Evolutionary conservation across 805 yeast species (phyloP), one percentile per base, ranked within the genome.

Genomic region (Kluyveromyces wickerhamii): DNA sequence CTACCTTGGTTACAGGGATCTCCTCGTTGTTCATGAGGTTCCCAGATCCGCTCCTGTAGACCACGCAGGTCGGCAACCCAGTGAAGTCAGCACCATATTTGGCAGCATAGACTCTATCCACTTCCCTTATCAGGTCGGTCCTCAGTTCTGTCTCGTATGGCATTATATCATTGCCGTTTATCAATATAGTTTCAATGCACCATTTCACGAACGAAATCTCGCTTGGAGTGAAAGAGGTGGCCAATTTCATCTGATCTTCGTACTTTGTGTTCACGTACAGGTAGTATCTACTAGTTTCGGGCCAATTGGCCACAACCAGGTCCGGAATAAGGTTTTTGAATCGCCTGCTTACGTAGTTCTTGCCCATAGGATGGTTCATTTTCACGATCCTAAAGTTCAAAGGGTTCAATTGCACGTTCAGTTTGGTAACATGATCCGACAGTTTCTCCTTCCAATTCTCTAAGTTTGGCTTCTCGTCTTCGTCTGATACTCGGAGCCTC

Each of bases 201-300:
- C 50, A 51, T 33, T 55, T 52, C 27, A 55, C 41, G 34, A 48
- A 57, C 14, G 44, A 48, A 7, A 55, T 43, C 33, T 57, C 62
- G 14, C 41, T 45, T 6, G 41, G 38, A 7, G 41, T 40, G 38
- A 51, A 50, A 21, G 42, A 32, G 0, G 62, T 54, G 4, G 59
- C 58, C n/a, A 51, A 21, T 37, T 47, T 45, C 3, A 54, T 45
- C 26, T 52, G 56, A 2, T 43, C 48, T 12, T 42, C 46, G 10
- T 51, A 44, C 19, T 33, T 42, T 8, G 36, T 18, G 36, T 57
- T 55, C 4, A 48, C 38, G 29, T 54, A 54, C 13, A 52, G 50
- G 27, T 50, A 54, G 32, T 42, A 53, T 26, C 45, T 39, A 27
- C 36, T 47, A 29, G 43, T 44, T 9, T 34, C 34, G 2, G 48